These are phyloP conservation scores for Ganoderma lingzhi DNA, from an alignment of 1,284 basidiomycete species.

Conservation along the genomic window DNA sequence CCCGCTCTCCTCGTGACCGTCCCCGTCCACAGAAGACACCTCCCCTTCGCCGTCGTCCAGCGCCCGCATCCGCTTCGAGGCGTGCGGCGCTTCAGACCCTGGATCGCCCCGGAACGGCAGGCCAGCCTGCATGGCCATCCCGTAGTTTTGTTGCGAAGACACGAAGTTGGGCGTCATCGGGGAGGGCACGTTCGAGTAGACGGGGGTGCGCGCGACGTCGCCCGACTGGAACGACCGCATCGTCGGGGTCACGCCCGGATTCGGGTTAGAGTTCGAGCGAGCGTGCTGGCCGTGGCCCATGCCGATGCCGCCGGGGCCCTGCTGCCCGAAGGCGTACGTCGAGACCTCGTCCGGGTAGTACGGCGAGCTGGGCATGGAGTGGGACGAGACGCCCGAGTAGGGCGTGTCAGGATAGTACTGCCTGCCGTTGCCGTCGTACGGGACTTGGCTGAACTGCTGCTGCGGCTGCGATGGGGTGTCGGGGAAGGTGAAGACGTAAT, in stretches of 20 bases:
- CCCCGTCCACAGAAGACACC: slow-evolving; percentile 31
- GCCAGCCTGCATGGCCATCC: slow-evolving; percentile 22
- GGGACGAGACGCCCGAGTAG: slow-evolving; percentile 19
- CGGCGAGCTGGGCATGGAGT: slow-evolving; percentile 29
- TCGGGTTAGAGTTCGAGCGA: slow-evolving; percentile 21
- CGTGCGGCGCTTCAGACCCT: slow-evolving; percentile 25
- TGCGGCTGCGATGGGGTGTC: slow-evolving; percentile 23
- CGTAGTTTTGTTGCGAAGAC: slow-evolving; percentile 16
- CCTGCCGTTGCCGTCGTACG: slow-evolving; percentile 14
- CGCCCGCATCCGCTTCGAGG: slow-evolving; percentile 48
- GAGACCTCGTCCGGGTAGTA: slow-evolving; percentile 28
- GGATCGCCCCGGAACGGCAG: slow-evolving; percentile 25
- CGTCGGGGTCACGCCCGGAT: slow-evolving; percentile 28
- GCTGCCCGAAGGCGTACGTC: slow-evolving; percentile 21
- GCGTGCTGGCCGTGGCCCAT: slow-evolving; percentile 19
- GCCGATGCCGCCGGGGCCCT: not conserved
- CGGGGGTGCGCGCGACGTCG: slow-evolving; percentile 23
- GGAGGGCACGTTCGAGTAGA: slow-evolving; percentile 23
- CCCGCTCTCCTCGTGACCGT: slow-evolving; percentile 41
- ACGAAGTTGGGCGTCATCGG: slow-evolving; percentile 28
- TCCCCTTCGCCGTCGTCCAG: slow-evolving; percentile 55
- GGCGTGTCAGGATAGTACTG: slow-evolving; percentile 17
- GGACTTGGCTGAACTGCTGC: slow-evolving; percentile 18
- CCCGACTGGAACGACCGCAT: slow-evolving; percentile 27
- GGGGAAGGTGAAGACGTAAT: slow-evolving; percentile 32